phyloP scores from a whole-genome alignment of 1,284 basidiomycete genomes.

The Apiotrichum sp. region DNA sequence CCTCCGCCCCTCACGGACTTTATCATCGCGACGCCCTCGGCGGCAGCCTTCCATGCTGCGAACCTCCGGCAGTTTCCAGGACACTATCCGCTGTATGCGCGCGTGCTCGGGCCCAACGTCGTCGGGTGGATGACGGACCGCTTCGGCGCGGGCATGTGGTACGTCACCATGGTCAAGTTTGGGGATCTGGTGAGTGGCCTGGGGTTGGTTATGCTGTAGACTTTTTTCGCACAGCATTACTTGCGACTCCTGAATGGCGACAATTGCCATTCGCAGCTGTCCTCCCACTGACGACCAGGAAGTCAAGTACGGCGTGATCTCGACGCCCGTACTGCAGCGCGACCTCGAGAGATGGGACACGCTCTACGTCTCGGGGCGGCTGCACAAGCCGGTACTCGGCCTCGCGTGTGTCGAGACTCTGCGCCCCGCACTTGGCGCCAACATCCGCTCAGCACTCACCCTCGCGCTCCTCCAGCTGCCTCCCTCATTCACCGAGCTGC shows the following conservation, averaged over 20 bases:
- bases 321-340: constrained; percentile 76
- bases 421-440: constrained; percentile 85
- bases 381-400: constrained; percentile 93
- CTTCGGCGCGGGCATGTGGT: constrained; percentile 86
- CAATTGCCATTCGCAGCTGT: no score
- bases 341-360: constrained; percentile 91
- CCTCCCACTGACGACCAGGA: constrained; percentile 51
- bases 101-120: constrained; percentile 65
- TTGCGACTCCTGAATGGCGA: no score
- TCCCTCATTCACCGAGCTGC: constrained; percentile 60
- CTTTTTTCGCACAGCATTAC: no score
- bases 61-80: constrained; percentile 84
- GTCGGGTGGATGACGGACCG: constrained; percentile 67
- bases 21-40: constrained; percentile 86
- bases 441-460: constrained; percentile 81
- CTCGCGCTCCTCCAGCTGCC: constrained; percentile 65
- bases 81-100: constrained; percentile 82
- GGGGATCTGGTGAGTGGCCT: constrained; percentile 64
- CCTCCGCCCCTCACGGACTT: constrained; percentile 82
- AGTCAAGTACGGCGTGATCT: constrained; percentile 98
- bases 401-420: constrained; percentile 82
- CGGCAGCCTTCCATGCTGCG: constrained; percentile 86
- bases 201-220: no score
- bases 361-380: constrained; percentile 87
- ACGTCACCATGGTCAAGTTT: constrained; percentile 81